Percentiles rank a stretch among this genome's conserved stretches.
Evolutionary conservation across 2,329 filamentous ascomycete species (phyloP).

Genomic region (Penicillium sp.): DNA sequence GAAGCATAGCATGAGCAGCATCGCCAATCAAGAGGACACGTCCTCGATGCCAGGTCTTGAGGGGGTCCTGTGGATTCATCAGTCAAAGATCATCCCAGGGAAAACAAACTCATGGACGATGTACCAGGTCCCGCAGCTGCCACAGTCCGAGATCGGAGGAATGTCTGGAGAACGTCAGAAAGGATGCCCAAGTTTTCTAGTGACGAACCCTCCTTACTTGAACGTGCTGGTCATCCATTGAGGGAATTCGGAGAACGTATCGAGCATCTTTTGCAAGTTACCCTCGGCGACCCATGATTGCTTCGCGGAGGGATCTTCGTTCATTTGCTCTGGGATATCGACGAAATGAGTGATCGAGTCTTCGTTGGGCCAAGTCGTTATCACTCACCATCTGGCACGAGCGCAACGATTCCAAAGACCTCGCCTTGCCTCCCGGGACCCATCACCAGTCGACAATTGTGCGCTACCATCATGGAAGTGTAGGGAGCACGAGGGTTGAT

Average conservation of each 20-base stretch:
- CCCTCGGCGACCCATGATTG: constrained; percentile 40
- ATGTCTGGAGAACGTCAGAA: constrained; percentile 17
- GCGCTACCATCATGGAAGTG: constrained; percentile 45
- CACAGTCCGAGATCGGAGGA: constrained; percentile 34
- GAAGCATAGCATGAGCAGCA: constrained; percentile 15
- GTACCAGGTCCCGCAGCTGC: constrained; percentile 41
- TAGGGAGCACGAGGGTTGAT: constrained; percentile 36
- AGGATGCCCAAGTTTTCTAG: constrained; percentile 25
- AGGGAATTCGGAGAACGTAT: constrained; percentile 40
- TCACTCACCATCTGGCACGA: constrained; percentile 37
- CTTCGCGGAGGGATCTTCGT: constrained; percentile 29
- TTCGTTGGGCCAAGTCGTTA: too few species aligned
- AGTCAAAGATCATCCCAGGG: constrained; percentile 18
- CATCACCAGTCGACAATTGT: constrained; percentile 42
- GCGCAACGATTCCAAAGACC: constrained; percentile 40
- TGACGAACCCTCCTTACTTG: constrained; percentile 14
- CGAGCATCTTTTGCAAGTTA: constrained; percentile 28
- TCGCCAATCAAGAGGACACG: constrained; percentile 14
- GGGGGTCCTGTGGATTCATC: constrained; percentile 30
- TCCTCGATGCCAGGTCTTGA: constrained; percentile 29
- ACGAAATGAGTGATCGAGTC: background rate
- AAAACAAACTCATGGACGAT: background rate
- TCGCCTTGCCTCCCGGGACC: constrained; percentile 40
- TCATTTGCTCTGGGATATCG: constrained; percentile 25
- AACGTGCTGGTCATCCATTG: constrained; percentile 27